phyloP scores from a whole-genome alignment of 345 rosid genomes.

The Eucalyptus marginata region DNA sequence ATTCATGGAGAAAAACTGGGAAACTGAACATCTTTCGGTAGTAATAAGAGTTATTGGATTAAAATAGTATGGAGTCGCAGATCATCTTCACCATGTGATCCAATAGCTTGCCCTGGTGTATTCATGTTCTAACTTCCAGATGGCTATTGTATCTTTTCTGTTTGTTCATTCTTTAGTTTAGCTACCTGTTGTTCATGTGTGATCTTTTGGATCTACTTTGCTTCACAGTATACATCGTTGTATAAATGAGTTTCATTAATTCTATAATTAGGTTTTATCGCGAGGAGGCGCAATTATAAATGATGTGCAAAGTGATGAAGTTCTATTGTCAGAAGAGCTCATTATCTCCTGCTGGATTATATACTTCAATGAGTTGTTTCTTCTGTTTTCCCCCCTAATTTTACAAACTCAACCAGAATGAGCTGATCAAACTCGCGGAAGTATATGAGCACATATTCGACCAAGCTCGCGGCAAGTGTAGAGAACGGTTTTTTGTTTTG shows the following conservation, averaged over 20 bases:
- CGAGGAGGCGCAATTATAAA: neutral
- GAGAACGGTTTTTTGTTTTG: neutral
- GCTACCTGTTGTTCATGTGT: neutral
- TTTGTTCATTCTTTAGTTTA: neutral
- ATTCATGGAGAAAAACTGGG: neutral
- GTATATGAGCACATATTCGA: neutral
- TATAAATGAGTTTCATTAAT: neutral
- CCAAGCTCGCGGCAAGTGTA: neutral
- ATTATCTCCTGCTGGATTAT: neutral
- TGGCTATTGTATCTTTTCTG: neutral
- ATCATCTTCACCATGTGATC: neutral
- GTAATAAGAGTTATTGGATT: neutral
- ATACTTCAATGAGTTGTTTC: neutral
- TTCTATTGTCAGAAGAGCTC: neutral
- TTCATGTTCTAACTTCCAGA: neutral
- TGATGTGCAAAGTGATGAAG: neutral
- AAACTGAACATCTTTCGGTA: neutral
- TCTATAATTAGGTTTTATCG: neutral
- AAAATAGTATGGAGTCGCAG: neutral
- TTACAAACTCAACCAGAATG: neutral
- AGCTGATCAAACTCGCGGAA: neutral
- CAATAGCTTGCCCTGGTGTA: neutral
- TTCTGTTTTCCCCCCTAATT: neutral
- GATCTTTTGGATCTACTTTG: neutral
- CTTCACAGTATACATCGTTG: neutral